Evolutionary conservation across 1,139 yeast genomes (phyloP).

Genomic region (Geotrichum fermentans): DNA sequence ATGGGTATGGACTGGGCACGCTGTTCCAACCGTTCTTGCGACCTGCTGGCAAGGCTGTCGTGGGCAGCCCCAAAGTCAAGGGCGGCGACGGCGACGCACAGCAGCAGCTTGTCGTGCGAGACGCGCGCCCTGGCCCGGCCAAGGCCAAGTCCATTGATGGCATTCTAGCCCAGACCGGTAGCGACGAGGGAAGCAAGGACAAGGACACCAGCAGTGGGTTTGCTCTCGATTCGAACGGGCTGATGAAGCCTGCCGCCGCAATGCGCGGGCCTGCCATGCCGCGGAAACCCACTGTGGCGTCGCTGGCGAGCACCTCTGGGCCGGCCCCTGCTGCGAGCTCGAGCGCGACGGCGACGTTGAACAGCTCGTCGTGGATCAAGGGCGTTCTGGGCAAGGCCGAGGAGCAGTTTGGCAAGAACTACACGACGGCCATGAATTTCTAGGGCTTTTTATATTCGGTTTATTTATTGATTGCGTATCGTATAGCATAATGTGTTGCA

Average conservation of each 20-base stretch:
- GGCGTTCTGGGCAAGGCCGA: conserved; percentile 17
- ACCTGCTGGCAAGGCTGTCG: conserved; percentile 10
- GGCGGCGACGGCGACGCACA: not conserved
- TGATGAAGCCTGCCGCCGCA: not conserved
- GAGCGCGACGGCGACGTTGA: not conserved
- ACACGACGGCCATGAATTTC: conserved; percentile 17
- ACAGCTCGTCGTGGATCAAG: conserved; percentile 19
- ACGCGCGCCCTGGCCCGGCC: not conserved
- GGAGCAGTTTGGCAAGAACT: conserved; percentile 17
- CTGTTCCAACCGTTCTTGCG: conserved; percentile 20
- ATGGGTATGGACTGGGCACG: conserved; percentile 13
- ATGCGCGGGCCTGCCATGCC: conserved; percentile 1
- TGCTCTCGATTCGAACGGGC: not conserved
- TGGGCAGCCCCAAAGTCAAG: not conserved
- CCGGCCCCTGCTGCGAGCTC: not conserved
- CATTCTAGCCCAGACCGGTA: not conserved
- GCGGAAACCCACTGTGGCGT: not conserved
- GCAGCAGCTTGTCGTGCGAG: not conserved
- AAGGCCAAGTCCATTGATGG: conserved; percentile 3
- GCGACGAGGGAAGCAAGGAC: not conserved
- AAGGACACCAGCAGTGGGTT: conserved; percentile 11
- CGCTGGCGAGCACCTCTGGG: not conserved
- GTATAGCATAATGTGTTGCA: not conserved
- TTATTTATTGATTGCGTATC: not conserved
- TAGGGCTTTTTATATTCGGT: not conserved